Evolutionary conservation across 495 filamentous ascomycete species (phyloP).

Genomic region (Staphylotrichum tortipilum): DNA sequence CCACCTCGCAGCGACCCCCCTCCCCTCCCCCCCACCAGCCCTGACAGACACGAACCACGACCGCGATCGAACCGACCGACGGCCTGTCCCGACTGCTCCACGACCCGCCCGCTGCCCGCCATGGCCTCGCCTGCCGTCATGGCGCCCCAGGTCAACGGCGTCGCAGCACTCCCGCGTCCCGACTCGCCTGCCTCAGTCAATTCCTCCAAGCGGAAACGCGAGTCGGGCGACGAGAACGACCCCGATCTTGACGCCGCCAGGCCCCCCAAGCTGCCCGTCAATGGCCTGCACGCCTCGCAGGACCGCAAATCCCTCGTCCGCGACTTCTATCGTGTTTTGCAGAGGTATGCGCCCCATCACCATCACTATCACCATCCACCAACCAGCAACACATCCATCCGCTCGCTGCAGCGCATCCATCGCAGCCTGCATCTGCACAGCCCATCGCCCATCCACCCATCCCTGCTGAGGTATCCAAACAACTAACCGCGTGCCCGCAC

Average conservation of each 20-base stretch:
- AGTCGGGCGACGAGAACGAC: slow-evolving; percentile 35
- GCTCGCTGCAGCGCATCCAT: no score
- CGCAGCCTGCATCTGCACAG: neutral
- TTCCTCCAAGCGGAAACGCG: slow-evolving; percentile 50
- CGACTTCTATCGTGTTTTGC: slow-evolving; percentile 36
- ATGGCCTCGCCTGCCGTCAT: slow-evolving; percentile 39
- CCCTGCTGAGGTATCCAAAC: no score
- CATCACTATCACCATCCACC: no score
- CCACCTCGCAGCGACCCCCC: slow-evolving; percentile 14
- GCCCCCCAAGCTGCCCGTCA: slow-evolving; percentile 20
- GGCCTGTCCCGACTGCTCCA: no score
- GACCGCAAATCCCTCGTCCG: slow-evolving; percentile 26
- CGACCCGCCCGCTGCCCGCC: no score
- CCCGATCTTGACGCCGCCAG: slow-evolving; percentile 19
- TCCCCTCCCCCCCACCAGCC: no score
- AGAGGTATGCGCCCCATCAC: slow-evolving; percentile 31
- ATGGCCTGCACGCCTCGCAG: slow-evolving; percentile 15
- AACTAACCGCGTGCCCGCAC: no score
- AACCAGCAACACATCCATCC: no score
- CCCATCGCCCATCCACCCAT: neutral
- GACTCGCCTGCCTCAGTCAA: slow-evolving; percentile 32
- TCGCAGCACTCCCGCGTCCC: slow-evolving; percentile 29
- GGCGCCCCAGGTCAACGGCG: slow-evolving; percentile 33
- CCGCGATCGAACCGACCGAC: no score
- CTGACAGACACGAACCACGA: no score